phyloP scores from a whole-genome alignment of 2,329 filamentous ascomycete genomes.

The Scorias spongiosa region DNA sequence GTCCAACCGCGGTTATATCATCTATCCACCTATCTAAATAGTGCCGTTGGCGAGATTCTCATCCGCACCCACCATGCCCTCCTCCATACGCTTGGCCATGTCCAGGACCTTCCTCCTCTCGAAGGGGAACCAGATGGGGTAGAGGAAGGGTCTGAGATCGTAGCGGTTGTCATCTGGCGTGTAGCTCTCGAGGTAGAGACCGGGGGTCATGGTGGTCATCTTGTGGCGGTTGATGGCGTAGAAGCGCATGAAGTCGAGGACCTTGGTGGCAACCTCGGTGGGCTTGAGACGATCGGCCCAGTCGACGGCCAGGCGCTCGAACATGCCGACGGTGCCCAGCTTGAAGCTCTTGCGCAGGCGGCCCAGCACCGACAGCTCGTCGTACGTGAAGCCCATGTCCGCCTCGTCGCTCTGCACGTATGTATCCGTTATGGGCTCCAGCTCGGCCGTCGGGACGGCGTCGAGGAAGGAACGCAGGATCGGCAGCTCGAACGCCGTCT shows the following conservation, averaged over 20 bases:
- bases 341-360: slow-evolving; percentile 40
- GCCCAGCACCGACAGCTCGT: slow-evolving; percentile 38
- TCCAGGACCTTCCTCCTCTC: slow-evolving; percentile 36
- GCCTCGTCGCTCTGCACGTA: slow-evolving; percentile 45
- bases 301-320: slow-evolving; percentile 35
- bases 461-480: slow-evolving; percentile 51
- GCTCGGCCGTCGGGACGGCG: slow-evolving; percentile 34
- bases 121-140: slow-evolving; percentile 29
- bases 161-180: slow-evolving; percentile 36
- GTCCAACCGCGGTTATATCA: too few species aligned
- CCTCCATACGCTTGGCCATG: slow-evolving; percentile 29
- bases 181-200: slow-evolving; percentile 39
- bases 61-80: slow-evolving; percentile 9
- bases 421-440: slow-evolving; percentile 48
- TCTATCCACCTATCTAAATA: too few species aligned
- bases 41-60: not conserved
- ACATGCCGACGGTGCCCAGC: slow-evolving; percentile 40
- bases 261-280: slow-evolving; percentile 25
- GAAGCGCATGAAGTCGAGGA: slow-evolving; percentile 34
- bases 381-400: slow-evolving; percentile 40
- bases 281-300: slow-evolving; percentile 28
- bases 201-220: slow-evolving; percentile 44
- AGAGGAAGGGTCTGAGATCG: slow-evolving; percentile 43
- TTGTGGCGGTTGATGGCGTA: slow-evolving; percentile 54
- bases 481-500: slow-evolving; percentile 43